Evolutionary conservation across 164 flowering plant genomes (phyloP).

Genomic region (Vitis vinifera): ASM3070453v1 NC_081808.1:1212001-1212500

Average conservation of each 20-base stretch:
- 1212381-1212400: slow-evolving; percentile 31
- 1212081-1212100: slow-evolving; percentile 42
- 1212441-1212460: slow-evolving; percentile 21
- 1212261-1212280: slow-evolving; percentile 7
- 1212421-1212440: slow-evolving; percentile 7
- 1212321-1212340: slow-evolving; percentile 21
- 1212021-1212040: slow-evolving; percentile 46
- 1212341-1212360: slow-evolving; percentile 14
- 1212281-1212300: slow-evolving; percentile 19
- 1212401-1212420: slow-evolving; percentile 39
- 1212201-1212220: slow-evolving; percentile 2
- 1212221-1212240: slow-evolving; percentile 17
- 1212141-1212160: slow-evolving; percentile 35
- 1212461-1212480: slow-evolving; percentile 19
- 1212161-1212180: slow-evolving; percentile 45
- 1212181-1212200: slow-evolving; percentile 15
- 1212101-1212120: slow-evolving; percentile 38
- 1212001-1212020: slow-evolving; percentile 32
- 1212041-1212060: slow-evolving; percentile 53
- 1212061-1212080: slow-evolving; percentile 36
- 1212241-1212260: slow-evolving; percentile 5
- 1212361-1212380: slow-evolving; percentile 26
- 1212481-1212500: slow-evolving; percentile 10
- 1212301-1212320: slow-evolving; percentile 8
- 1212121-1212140: slow-evolving; percentile 42